A percentile compares a stretch with the other conserved stretches of the same genome.
These are phyloP conservation scores for Lagenaria siceraria DNA, from an alignment of 306 rosid species.

Conservation along the genomic window DNA sequence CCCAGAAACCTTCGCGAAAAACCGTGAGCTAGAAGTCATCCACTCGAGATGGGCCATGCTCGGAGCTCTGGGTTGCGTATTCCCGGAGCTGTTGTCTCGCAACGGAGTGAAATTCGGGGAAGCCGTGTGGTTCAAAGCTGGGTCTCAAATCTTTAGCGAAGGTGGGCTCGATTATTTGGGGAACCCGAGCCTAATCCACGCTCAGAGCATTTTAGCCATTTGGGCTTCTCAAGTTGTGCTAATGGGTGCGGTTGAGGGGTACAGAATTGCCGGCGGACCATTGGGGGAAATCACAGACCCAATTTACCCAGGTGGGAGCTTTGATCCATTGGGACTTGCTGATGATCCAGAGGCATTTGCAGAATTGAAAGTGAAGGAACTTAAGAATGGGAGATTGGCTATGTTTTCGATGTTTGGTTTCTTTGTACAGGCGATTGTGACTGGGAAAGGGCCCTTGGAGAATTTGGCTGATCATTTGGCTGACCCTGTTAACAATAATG, in stretches of 20 bases:
- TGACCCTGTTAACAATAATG: slow-evolving; percentile 22
- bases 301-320: slow-evolving; percentile 17
- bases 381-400: slow-evolving; percentile 18
- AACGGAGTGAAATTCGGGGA: slow-evolving; percentile 30
- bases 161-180: slow-evolving; percentile 29
- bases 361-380: slow-evolving; percentile 22
- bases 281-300: slow-evolving; percentile 15
- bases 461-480: slow-evolving; percentile 14
- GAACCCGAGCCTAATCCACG: slow-evolving; percentile 21
- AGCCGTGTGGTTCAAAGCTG: slow-evolving; percentile 31
- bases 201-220: slow-evolving; percentile 20
- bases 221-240: slow-evolving; percentile 21
- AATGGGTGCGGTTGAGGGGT: slow-evolving; percentile 19
- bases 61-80: slow-evolving; percentile 21
- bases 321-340: slow-evolving; percentile 14
- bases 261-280: slow-evolving; percentile 15
- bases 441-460: slow-evolving; percentile 22
- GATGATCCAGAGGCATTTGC: slow-evolving; percentile 20
- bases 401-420: slow-evolving; percentile 25
- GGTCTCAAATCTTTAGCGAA: slow-evolving; percentile 25
- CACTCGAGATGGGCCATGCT: slow-evolving; percentile 24
- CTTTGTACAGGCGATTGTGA: slow-evolving; percentile 17
- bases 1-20: slow-evolving; percentile 24
- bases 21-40: slow-evolving; percentile 24
- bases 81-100: slow-evolving; percentile 22